phyloP scores from a whole-genome alignment of 768 basidiomycete genomes.

The Tylopilus plumbeoviolaceoides region DNA sequence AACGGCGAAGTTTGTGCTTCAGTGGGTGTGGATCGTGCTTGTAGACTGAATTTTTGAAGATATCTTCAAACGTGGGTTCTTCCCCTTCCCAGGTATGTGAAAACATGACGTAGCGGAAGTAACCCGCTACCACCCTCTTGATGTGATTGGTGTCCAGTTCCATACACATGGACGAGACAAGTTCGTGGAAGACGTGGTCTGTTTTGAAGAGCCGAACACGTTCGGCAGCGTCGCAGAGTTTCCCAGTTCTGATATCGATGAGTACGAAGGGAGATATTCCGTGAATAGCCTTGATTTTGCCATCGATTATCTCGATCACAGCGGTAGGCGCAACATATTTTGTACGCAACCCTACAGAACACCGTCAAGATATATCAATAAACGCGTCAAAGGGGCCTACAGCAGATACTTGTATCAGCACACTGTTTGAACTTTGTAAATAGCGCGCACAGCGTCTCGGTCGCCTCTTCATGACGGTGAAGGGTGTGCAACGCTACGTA shows the following conservation, averaged over 20 bases:
- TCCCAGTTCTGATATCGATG: not conserved
- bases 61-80: conserved; percentile 1
- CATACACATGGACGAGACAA: not conserved
- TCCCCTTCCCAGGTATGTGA: conserved; percentile 4
- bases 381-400: not conserved
- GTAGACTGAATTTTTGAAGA: not conserved
- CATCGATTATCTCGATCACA: not conserved
- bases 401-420: not conserved
- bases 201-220: not conserved
- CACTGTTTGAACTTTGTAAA: not conserved
- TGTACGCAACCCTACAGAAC: not conserved
- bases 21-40: not conserved
- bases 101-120: conserved; percentile 6
- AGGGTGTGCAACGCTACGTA: not conserved
- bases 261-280: conserved; percentile 1
- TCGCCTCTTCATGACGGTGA: not conserved
- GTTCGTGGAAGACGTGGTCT: not conserved
- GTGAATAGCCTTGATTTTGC: not conserved
- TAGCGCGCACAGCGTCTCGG: not conserved
- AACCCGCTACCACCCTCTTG: not conserved
- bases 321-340: not conserved
- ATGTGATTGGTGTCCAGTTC: not conserved
- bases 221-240: not conserved
- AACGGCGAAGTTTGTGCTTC: not conserved
- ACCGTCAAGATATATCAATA: not conserved